phyloP scores from a whole-genome alignment of 2,329 filamentous ascomycete genomes.

The Cordyceps militaris region DNA sequence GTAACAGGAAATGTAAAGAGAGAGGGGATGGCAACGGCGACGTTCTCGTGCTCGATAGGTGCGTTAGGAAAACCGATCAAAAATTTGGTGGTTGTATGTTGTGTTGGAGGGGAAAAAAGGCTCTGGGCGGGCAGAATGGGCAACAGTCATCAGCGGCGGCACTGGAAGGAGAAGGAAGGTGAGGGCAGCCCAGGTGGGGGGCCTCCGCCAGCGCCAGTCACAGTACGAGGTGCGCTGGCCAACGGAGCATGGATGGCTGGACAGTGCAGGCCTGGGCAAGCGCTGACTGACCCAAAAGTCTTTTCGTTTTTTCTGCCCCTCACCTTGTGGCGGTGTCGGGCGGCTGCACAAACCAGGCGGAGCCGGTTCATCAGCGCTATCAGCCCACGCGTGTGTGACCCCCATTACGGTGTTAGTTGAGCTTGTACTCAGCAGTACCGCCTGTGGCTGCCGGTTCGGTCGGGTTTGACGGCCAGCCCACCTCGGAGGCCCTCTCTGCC shows the following conservation, averaged over 20 bases:
- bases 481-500: not conserved
- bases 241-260: not conserved
- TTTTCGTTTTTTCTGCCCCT: not conserved
- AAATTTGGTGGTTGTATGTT: constrained; percentile 3
- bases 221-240: not conserved
- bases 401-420: not conserved
- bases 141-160: constrained; percentile 1
- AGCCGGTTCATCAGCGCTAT: not conserved
- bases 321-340: not conserved
- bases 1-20: not conserved
- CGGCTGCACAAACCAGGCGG: not conserved
- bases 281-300: not conserved
- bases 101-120: constrained; percentile 7
- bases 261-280: not conserved
- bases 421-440: not conserved
- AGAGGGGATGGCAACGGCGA: not conserved
- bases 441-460: not conserved
- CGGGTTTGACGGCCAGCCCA: not conserved
- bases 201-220: not conserved
- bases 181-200: constrained; percentile 4
- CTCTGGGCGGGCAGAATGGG: not conserved
- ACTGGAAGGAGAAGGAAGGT: constrained; percentile 6
- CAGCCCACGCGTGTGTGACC: not conserved
- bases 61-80: not conserved
- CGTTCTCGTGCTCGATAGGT: constrained; percentile 7